phyloP scores from a whole-genome alignment of 2,329 filamentous ascomycete species.

The Lachnellula hyalina region DNA sequence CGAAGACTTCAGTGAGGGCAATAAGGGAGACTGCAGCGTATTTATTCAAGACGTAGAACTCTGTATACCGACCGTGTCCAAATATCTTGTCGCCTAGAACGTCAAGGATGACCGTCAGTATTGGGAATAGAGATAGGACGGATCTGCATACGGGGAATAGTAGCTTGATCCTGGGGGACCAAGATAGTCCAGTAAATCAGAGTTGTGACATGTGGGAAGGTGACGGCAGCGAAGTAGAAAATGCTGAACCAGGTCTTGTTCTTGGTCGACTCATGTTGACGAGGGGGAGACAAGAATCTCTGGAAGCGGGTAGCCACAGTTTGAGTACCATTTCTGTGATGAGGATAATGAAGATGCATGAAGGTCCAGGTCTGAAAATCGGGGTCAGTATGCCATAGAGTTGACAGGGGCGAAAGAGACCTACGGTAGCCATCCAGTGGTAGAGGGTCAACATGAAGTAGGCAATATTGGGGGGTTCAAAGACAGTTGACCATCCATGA shows the following conservation, averaged over 20 bases:
- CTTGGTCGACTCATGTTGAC: slow-evolving; percentile 17
- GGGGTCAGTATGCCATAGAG: background rate
- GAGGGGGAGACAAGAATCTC: slow-evolving; percentile 24
- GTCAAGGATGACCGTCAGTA: slow-evolving; percentile 6
- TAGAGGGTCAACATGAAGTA: slow-evolving; percentile 29
- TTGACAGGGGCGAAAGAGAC: slow-evolving; percentile 7
- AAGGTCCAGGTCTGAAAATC: slow-evolving; percentile 28
- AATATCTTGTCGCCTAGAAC: slow-evolving; percentile 19
- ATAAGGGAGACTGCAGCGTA: slow-evolving; percentile 26
- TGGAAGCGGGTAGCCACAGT: slow-evolving; percentile 13
- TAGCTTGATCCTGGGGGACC: slow-evolving; percentile 21
- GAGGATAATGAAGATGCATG: slow-evolving; percentile 31
- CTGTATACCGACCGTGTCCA: slow-evolving; percentile 16
- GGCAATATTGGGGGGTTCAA: slow-evolving; percentile 28
- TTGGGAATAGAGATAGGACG: background rate
- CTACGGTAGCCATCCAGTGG: slow-evolving; percentile 27
- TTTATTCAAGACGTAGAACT: slow-evolving; percentile 26
- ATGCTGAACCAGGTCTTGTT: slow-evolving; percentile 30
- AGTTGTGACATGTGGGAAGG: slow-evolving; percentile 28
- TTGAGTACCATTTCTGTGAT: slow-evolving; percentile 16
- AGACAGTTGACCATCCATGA: slow-evolving; percentile 22
- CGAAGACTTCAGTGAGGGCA: slow-evolving; percentile 30
- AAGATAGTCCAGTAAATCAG: slow-evolving; percentile 30
- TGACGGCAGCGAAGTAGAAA: slow-evolving; percentile 28
- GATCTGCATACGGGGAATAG: slow-evolving; percentile 16